Evolutionary conservation across 2,329 filamentous ascomycete genomes (phyloP).

Genomic region (Penicillium palitans): DNA sequence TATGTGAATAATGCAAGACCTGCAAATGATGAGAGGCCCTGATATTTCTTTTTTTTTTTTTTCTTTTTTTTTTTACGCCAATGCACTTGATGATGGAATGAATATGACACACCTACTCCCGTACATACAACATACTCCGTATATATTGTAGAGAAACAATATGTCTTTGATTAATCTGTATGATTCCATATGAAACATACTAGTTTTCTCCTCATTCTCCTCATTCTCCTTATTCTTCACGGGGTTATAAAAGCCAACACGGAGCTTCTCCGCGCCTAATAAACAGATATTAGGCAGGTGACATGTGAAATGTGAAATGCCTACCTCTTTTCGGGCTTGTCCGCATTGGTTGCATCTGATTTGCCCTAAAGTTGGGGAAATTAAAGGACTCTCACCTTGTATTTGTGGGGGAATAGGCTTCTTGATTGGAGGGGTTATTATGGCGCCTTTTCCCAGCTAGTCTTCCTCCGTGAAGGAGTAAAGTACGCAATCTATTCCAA

Average conservation of each 20-base stretch:
- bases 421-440: slow-evolving; percentile 8
- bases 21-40: not conserved
- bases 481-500: not conserved
- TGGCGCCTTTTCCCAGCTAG: not conserved
- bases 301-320: not conserved
- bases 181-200: not conserved
- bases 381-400: not conserved
- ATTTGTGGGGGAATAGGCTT: not conserved
- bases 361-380: not conserved
- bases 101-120: slow-evolving; percentile 7
- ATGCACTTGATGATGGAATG: slow-evolving; percentile 12
- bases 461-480: not conserved
- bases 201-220: not conserved
- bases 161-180: not conserved
- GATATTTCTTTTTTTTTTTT: not conserved
- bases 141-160: not conserved
- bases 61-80: not conserved
- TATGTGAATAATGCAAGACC: slow-evolving; percentile 35
- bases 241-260: slow-evolving; percentile 15
- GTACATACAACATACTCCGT: no score
- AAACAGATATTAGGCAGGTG: not conserved
- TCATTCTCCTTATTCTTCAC: slow-evolving; percentile 14
- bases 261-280: slow-evolving; percentile 12
- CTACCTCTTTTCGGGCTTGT: not conserved
- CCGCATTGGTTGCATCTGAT: not conserved